Evolutionary conservation across 495 filamentous ascomycete genomes (phyloP), one percentile per base, ranked within the genome.

Genomic region (Xylaria flabelliformis): DNA sequence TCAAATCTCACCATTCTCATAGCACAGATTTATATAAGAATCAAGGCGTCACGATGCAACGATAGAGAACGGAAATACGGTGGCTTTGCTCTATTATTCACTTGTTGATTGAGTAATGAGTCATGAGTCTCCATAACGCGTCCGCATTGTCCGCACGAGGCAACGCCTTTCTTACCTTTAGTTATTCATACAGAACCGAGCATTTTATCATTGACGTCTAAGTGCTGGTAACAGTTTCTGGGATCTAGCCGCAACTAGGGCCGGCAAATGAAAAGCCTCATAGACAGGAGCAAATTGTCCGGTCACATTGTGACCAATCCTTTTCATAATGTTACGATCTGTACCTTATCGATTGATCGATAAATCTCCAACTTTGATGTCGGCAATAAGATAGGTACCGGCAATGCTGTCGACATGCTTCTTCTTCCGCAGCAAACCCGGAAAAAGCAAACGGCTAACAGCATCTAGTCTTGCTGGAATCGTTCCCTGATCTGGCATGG

Each of bases 91-190:
- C 53, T 1, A 56, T 29, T 12, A 26, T 15, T 26, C 10, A 7
- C 51, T 15, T 29, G 10, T 29, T 55, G 9, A 26, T 4, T 39
- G 17, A 50, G 55, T 69, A 6, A 50, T 69, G 67, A 69, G 7
- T 69, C 67, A 69, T 69, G 53, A 48, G 36, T 3, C n/a, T 50
- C 36, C 6, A 15, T 10, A 32, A 55, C 8, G n/a, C 46, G 64
- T 24, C 48, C 44, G 50, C 48, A 42, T 55, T 42, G 21, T 56
- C 64, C 50, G 64, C 64, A 8, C 48, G 26, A 65, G 21, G 42
- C 42, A 34, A 1, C 42, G n/a, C 10, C 26, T n/a, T n/a, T n/a
- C n/a, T n/a, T n/a, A n/a, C n/a, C n/a, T 39, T 8, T 6, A 8
- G 36, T 39, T 39, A 39, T 39, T 39, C 36, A 39, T 39, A 6